phyloP scores from a whole-genome alignment of 352 stramenopile species.

The Globisporangium rhizosaccharum region DNA sequence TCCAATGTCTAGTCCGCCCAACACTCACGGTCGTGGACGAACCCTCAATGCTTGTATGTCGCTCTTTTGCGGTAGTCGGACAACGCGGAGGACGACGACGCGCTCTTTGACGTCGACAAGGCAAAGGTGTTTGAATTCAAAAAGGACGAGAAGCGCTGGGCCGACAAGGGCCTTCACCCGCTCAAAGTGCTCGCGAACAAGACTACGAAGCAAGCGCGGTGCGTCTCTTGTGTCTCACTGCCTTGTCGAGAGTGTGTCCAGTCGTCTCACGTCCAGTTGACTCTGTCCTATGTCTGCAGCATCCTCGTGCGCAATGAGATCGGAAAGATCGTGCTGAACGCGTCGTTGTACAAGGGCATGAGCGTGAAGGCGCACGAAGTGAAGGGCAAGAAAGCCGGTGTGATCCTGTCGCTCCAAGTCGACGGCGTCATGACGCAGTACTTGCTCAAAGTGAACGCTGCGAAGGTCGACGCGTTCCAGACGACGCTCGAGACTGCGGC shows the following conservation, averaged over 20 bases:
- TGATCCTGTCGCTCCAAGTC: slow-evolving; percentile 58
- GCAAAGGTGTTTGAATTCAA: slow-evolving; percentile 84
- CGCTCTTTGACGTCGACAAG: slow-evolving; percentile 71
- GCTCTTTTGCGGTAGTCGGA: slow-evolving; percentile 31
- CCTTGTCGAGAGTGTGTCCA: background rate
- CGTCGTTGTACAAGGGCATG: slow-evolving; percentile 77
- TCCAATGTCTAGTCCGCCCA: background rate
- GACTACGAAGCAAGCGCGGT: slow-evolving; percentile 57
- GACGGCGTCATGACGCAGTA: slow-evolving; percentile 59
- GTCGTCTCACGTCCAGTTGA: background rate
- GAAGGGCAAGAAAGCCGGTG: slow-evolving; percentile 77
- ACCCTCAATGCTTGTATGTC: slow-evolving; percentile 1
- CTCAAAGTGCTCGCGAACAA: slow-evolving; percentile 81
- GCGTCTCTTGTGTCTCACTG: slow-evolving; percentile 4
- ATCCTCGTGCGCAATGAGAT: slow-evolving; percentile 83
- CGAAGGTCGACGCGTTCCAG: slow-evolving; percentile 62
- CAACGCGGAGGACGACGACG: slow-evolving; percentile 69
- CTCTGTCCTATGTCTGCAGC: slow-evolving; percentile 17
- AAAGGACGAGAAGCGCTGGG: slow-evolving; percentile 85
- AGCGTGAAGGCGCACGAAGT: slow-evolving; percentile 48
- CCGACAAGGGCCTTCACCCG: slow-evolving; percentile 78
- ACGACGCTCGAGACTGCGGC: slow-evolving; percentile 36
- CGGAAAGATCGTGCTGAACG: slow-evolving; percentile 85
- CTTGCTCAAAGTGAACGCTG: slow-evolving; percentile 68
- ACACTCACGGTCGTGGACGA: background rate